These are phyloP conservation scores for Diutina catenulata DNA, from an alignment of 1,139 yeast genomes.

Conservation along the genomic window DNA sequence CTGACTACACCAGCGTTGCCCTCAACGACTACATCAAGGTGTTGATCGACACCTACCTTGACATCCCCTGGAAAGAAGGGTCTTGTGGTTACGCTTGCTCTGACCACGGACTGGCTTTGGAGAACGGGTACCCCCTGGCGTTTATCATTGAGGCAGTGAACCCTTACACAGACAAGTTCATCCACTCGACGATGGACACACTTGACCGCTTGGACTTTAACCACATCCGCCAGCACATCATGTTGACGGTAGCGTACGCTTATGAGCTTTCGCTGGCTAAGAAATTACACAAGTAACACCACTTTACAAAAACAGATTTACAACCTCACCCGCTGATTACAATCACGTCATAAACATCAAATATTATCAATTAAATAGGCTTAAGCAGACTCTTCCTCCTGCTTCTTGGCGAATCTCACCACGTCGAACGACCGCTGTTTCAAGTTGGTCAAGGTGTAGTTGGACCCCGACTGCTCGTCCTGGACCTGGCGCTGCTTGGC, in stretches of 20 bases:
- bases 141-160: slow-evolving; percentile 73
- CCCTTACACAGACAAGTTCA: slow-evolving; percentile 48
- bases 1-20: slow-evolving; percentile 53
- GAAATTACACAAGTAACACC: background rate
- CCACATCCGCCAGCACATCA: slow-evolving; percentile 72
- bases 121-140: slow-evolving; percentile 73
- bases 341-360: background rate
- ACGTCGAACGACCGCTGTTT: slow-evolving; percentile 28
- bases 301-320: background rate
- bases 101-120: slow-evolving; percentile 80
- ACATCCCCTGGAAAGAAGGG: slow-evolving; percentile 62
- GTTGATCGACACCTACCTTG: slow-evolving; percentile 48
- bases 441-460: slow-evolving; percentile 20
- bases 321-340: too few relatives aligned
- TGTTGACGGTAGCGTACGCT: slow-evolving; percentile 59
- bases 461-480: slow-evolving; percentile 25
- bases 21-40: slow-evolving; percentile 55
- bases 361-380: background rate
- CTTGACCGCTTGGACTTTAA: slow-evolving; percentile 57
- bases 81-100: slow-evolving; percentile 88
- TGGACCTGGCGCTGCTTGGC: slow-evolving; percentile 22
- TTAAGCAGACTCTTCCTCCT: slow-evolving; percentile 6
- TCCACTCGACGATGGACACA: slow-evolving; percentile 74
- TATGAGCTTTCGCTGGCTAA: slow-evolving; percentile 40
- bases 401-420: slow-evolving; percentile 24